Evolutionary conservation across 345 rosid genomes (phyloP).

Genomic region (Ceriops decandra): DNA sequence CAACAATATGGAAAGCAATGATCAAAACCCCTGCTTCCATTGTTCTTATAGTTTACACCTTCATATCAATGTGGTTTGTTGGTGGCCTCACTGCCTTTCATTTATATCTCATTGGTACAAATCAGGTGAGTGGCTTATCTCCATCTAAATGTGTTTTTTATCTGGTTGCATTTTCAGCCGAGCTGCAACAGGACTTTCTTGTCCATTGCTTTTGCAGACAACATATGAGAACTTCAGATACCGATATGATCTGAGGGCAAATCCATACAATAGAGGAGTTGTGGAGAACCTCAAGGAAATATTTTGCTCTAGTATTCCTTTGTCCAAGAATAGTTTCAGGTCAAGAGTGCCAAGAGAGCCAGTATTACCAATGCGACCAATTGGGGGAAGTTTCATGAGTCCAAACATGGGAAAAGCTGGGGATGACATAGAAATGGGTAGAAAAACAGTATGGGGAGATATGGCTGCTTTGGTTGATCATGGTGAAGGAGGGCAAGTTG

Average conservation of each 20-base stretch:
- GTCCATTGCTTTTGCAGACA: slow-evolving; percentile 48
- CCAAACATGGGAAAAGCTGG: slow-evolving; percentile 89
- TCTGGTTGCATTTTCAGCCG: not conserved
- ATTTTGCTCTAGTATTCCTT: slow-evolving; percentile 63
- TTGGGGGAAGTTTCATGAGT: slow-evolving; percentile 84
- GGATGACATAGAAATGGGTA: slow-evolving; percentile 95
- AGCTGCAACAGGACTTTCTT: not conserved
- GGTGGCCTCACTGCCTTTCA: slow-evolving; percentile 93
- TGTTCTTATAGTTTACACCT: slow-evolving; percentile 63
- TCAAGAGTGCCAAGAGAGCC: slow-evolving; percentile 60
- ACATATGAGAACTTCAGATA: slow-evolving; percentile 93
- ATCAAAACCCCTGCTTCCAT: slow-evolving; percentile 86
- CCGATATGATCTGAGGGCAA: slow-evolving; percentile 54
- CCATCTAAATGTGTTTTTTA: not conserved
- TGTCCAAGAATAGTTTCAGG: slow-evolving; percentile 72
- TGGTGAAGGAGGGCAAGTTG: slow-evolving; percentile 57
- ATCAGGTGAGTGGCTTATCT: slow-evolving; percentile 56
- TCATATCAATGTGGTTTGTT: slow-evolving; percentile 83
- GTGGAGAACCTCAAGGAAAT: slow-evolving; percentile 64
- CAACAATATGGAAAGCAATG: slow-evolving; percentile 78
- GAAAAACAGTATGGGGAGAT: slow-evolving; percentile 93
- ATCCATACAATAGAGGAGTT: slow-evolving; percentile 78
- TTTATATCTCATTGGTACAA: slow-evolving; percentile 77
- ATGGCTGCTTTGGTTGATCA: slow-evolving; percentile 56
- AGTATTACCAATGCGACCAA: slow-evolving; percentile 50